phyloP scores from a whole-genome alignment of 1,139 yeast species.

The Pichiaceae sp. region DNA sequence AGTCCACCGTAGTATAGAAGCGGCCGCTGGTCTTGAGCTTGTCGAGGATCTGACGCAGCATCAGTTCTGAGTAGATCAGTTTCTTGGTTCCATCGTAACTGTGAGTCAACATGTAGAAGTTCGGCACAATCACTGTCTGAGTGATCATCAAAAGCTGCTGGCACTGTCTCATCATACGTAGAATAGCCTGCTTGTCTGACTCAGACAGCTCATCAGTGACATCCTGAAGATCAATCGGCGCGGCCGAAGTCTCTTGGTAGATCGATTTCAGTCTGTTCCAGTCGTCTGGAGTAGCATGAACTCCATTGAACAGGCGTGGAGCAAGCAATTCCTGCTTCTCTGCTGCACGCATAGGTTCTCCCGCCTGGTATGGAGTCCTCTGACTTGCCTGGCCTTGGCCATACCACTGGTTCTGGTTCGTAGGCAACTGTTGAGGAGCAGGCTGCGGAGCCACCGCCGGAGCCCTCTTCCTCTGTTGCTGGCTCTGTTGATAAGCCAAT shows the following conservation, averaged over 20 bases:
- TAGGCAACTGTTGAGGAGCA: conserved; percentile 17
- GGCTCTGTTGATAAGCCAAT: conserved; percentile 8
- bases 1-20: conserved; percentile 59
- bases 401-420: conserved; percentile 22
- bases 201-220: conserved; percentile 51
- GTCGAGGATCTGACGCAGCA: conserved; percentile 71
- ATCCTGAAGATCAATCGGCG: conserved; percentile 60
- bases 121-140: conserved; percentile 63
- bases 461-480: conserved; percentile 3
- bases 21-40: conserved; percentile 54
- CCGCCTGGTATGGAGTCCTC: background rate
- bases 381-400: background rate
- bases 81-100: conserved; percentile 69
- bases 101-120: conserved; percentile 66
- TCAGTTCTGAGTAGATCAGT: conserved; percentile 67
- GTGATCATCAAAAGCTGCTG: conserved; percentile 61
- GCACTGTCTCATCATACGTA: conserved; percentile 47
- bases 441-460: background rate
- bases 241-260: conserved; percentile 59
- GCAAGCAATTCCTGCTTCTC: conserved; percentile 11
- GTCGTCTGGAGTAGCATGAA: conserved; percentile 37
- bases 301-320: conserved; percentile 23
- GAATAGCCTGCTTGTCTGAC: conserved; percentile 57
- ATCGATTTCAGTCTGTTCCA: conserved; percentile 50
- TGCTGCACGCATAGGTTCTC: background rate